Base-by-base conservation (phyloP, 305 asterid genomes). In the Fraxinus paxiana region DNA sequence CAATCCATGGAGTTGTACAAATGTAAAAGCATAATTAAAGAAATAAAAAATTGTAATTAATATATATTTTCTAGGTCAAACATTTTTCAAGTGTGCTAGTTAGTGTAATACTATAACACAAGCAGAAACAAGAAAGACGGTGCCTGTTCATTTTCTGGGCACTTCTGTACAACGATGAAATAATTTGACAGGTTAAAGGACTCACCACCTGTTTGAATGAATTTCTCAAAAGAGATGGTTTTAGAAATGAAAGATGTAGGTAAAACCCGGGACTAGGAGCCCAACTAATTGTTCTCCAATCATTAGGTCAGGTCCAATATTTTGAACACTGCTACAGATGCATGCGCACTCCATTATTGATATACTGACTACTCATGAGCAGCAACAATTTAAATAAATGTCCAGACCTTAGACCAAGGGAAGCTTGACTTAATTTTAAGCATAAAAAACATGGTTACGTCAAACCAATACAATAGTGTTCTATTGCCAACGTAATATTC, bases 301-400 rank as follows among this genome's bases (percentile, higher is more conserved):
- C 41, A 76, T 75, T 59, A 75, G 76, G 82, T 26, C 15, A 75
- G 38, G 41, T 41, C 69, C 59, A 84, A 79, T 75, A 75, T 74
- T 75, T 46, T 18, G 31, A 13, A 28, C 74, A 75, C 69, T 24
- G 43, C 37, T 69, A 33, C 26, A 79, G 10, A 28, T 41, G 54
- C 8, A 61, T 12, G 28, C 12, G 15, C 20, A 77, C 43, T 24
- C 43, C 76, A 51, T 37, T 33, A 33, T 78, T 71, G 22, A 31
- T 35, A 37, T 35, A 72, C 81, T 61, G 7, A 46, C 59, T 28
- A 77, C 71, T 24, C 12, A 20, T 75, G 2, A 4, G 35, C n/a
- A 9, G 31, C 75, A 63, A 61, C 33, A 28, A 63, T 33, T 37
- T 12, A 35, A 51, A 59, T 74, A 30, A 63, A 56, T 37, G 35